Base-by-base conservation (phyloP, 306 rosid species). In the Vigna radiata region DNA sequence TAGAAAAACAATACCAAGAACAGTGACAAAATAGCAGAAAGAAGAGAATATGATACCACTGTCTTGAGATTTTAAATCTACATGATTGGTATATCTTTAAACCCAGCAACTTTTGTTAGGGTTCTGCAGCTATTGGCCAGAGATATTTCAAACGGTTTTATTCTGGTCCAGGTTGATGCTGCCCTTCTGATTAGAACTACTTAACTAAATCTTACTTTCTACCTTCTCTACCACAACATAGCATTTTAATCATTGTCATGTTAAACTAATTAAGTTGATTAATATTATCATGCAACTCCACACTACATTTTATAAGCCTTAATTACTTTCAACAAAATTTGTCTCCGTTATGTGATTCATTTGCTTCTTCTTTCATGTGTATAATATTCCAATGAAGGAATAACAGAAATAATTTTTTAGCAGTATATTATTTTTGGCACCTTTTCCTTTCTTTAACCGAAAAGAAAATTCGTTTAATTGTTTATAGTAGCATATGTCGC, bases 271-370 rank as follows among this genome's bases (percentile, higher is more conserved):
- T 48, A 74, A 74, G 37, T 33, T 29, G 33, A 29, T 29, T 33
- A 33, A 33, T 33, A 79, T 76, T 84, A 70, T 71, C 79, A 65
- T 70, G 78, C 71, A 78, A 48, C 70, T 72, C 70, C 81, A 77
- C 53, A 5, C 67, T 70, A 80, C 63, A 80, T 68, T 37, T 61
- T 58, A 48, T 37, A 39, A 49, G 27, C 70, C 77, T 73, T 36
- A 65, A 46, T 81, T 65, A 63, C 87, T 79, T 74, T 78, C 80
- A 49, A 13, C 52, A 37, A 84, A 66, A 68, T 79, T 87, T 87
- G 88, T 86, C 90, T 86, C 82, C 81, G 75, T 76, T 76, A 53
- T 44, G 37, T 72, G 41, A 77, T 68, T 80, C 63, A 36, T 49
- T 70, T 41, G 18, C 18, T 41, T 72, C 46, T 71, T 71, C 31